Percentiles rank a stretch among this genome's conserved stretches.
These are phyloP conservation scores for Xylariaceae sp. DNA, from an alignment of 2,329 filamentous ascomycete genomes.

Conservation along the genomic window DNA sequence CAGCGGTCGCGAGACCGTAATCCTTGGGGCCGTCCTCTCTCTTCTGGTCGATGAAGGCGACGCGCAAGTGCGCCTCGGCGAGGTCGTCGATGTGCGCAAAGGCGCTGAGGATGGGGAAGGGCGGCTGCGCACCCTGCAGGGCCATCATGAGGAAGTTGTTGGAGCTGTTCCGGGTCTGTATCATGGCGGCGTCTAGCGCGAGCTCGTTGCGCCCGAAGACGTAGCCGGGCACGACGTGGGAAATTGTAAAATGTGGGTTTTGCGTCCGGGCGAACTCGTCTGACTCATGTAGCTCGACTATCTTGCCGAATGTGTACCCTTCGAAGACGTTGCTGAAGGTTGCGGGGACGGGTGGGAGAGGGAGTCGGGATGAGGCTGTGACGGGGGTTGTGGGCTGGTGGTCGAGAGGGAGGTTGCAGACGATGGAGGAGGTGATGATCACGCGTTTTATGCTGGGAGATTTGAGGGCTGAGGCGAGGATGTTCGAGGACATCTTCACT, in stretches of 20 bases:
- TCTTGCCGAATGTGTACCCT: slow-evolving; percentile 24
- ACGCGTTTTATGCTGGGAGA: slow-evolving; percentile 22
- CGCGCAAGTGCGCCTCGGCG: slow-evolving; percentile 22
- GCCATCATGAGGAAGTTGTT: slow-evolving; percentile 26
- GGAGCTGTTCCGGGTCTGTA: slow-evolving; percentile 27
- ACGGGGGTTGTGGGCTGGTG: slow-evolving; percentile 9
- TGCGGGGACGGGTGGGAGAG: slow-evolving; percentile 19
- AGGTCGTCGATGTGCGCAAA: slow-evolving; percentile 26
- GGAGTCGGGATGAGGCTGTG: slow-evolving; percentile 19
- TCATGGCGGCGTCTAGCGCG: slow-evolving; percentile 21
- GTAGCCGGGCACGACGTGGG: slow-evolving; percentile 27
- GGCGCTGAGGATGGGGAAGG: slow-evolving; percentile 18
- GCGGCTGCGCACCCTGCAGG: slow-evolving; percentile 21
- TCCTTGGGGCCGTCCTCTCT: slow-evolving; percentile 6
- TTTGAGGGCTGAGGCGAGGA: slow-evolving; percentile 24
- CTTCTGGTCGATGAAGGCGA: slow-evolving; percentile 18
- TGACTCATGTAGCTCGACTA: slow-evolving; percentile 20
- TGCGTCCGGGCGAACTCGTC: slow-evolving; percentile 24
- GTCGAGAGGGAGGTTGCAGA: slow-evolving; percentile 18
- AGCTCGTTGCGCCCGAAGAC: slow-evolving; percentile 30
- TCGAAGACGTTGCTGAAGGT: slow-evolving; percentile 17
- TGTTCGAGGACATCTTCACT: slow-evolving; percentile 14
- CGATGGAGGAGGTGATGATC: slow-evolving; percentile 28
- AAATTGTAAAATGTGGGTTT: slow-evolving; percentile 25
- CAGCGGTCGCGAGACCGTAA: slow-evolving; percentile 21